Evolutionary conservation across 2,329 filamentous ascomycete species (phyloP), one percentile per base, ranked within the genome.

Genomic region (Hymenotorrendiella dingleyae): DNA sequence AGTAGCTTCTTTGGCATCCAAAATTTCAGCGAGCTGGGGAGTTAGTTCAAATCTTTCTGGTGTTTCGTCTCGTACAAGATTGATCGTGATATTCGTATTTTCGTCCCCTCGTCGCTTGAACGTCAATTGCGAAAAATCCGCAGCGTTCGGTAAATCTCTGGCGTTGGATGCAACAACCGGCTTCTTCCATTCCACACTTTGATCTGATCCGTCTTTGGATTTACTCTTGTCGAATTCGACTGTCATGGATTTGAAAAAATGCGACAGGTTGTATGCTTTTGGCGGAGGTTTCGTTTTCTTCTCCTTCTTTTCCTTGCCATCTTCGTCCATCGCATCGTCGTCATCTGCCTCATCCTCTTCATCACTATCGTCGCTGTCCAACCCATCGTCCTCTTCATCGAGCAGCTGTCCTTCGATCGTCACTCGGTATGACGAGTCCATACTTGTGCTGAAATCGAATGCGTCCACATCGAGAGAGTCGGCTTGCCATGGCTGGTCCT

Each of bases 21-120:
- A 72, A 11, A 97, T 76, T 37, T 94, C 85, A 9, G 88, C 82
- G 34, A 98, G 70, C 44, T 82, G 79, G 37, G 83, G 80, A 64
- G 82, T 93, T 20, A 97, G 68, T 54, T 80, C 78, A 62, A 84
- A 96, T 43, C 89, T 78, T 63, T 97, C 91, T 0, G 87, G 89
- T 11, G 80, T 79, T 62, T 97, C 90, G 58, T 94, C 86, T 11
- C 88, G 77, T 50, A 79, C 76, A 24, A 98, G 74, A 58, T 90
- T 94, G 67, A 98, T 84, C 9, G 81, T 90, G 54, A 95, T 81
- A 61, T 96, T 95, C 54, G 86, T 73, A 55, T 94, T 96, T 63
- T 96, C 89, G 61, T 98, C 93, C 24, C 88, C 84, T 56, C 84
- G 87, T 41, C 93, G 80, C 69, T 94, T 88, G 62, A 98, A 97